Conservation (phyloP, 768 basidiomycete genomes). For the Amanita inopinata region DNA sequence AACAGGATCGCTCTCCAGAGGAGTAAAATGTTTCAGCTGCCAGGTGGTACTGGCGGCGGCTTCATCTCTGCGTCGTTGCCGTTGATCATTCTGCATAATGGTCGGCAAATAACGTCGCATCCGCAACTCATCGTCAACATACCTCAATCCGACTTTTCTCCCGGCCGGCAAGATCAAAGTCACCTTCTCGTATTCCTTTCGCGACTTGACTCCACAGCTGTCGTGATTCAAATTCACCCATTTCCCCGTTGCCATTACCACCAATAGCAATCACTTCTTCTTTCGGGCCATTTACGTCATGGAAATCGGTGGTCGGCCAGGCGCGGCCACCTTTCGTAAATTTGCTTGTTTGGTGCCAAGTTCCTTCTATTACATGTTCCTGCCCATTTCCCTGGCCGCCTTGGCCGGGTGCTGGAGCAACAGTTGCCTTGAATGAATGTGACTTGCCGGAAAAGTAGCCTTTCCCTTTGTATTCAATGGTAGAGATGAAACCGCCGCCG, state of each 20-base stretch:
- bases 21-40: slow-evolving; percentile 69
- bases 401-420: slow-evolving; percentile 41
- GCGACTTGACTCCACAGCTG: slow-evolving; percentile 79
- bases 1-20: slow-evolving; percentile 57
- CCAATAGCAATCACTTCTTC: slow-evolving; percentile 64
- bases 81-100: slow-evolving; percentile 70
- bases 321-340: slow-evolving; percentile 24
- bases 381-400: slow-evolving; percentile 21
- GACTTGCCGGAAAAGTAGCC: slow-evolving; percentile 93
- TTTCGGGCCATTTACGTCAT: slow-evolving; percentile 66
- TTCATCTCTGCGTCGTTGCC: slow-evolving; percentile 83
- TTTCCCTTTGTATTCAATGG: slow-evolving; percentile 92
- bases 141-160: slow-evolving; percentile 94
- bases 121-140: no score
- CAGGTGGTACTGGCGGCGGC: slow-evolving; percentile 59
- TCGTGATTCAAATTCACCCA: slow-evolving; percentile 82
- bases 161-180: slow-evolving; percentile 82
- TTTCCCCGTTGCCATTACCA: slow-evolving; percentile 43
- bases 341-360: slow-evolving; percentile 68
- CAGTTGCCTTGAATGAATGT: slow-evolving; percentile 81
- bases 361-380: slow-evolving; percentile 61
- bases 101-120: not conserved
- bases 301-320: slow-evolving; percentile 44
- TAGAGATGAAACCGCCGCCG: slow-evolving; percentile 29
- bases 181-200: slow-evolving; percentile 82